These are phyloP conservation scores for Kwoniella bestiolae DNA, from an alignment of 768 basidiomycete genomes.

Conservation along the genomic window DNA sequence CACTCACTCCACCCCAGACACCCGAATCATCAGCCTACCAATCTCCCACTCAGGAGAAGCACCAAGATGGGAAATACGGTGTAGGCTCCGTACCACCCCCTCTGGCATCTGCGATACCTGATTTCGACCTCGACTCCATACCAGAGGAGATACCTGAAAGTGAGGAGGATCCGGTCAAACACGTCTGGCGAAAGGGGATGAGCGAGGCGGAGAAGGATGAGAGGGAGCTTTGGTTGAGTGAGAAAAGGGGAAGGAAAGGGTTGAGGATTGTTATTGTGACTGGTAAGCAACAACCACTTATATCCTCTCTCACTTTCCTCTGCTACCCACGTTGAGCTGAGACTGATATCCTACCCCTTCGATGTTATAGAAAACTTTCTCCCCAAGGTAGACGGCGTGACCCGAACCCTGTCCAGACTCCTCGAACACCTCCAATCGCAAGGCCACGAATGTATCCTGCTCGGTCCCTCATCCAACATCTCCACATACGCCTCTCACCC, in stretches of 20 bases:
- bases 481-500: conserved; percentile 59
- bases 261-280: conserved; percentile 55
- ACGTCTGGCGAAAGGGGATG: conserved; percentile 39
- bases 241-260: conserved; percentile 40
- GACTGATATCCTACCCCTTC: neutral
- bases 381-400: conserved; percentile 62
- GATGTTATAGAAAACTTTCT: conserved; percentile 57
- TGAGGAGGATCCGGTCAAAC: neutral
- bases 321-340: too few species aligned
- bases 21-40: conserved; percentile 15
- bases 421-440: conserved; percentile 59
- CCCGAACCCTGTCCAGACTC: conserved; percentile 59
- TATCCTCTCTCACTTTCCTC: too few species aligned
- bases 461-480: conserved; percentile 59
- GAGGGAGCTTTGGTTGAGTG: conserved; percentile 38
- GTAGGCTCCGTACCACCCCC: neutral
- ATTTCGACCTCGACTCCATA: conserved; percentile 8
- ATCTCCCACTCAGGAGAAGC: neutral
- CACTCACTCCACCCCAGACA: conserved; percentile 35
- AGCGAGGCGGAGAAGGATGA: conserved; percentile 33
- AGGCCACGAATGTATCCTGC: conserved; percentile 60
- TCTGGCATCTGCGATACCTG: conserved; percentile 5
- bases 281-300: too few species aligned
- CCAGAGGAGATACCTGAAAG: neutral
- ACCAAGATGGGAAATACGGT: neutral